Evolutionary conservation across 2,329 filamentous ascomycete species (phyloP).

Genomic region (Thyridium curvatum): DNA sequence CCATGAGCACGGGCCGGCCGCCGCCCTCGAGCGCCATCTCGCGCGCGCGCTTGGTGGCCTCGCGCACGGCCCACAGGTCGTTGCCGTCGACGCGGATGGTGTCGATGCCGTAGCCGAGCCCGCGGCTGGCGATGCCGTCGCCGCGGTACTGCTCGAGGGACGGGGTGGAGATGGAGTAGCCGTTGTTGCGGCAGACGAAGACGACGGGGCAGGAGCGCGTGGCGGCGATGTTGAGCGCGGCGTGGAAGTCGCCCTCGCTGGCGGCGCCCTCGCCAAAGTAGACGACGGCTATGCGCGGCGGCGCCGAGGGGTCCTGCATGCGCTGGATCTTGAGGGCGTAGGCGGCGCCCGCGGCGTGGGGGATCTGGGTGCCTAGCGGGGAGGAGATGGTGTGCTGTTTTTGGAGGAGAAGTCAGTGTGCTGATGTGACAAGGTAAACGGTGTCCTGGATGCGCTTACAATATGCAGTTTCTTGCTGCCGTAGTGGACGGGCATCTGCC

Average conservation of each 20-base stretch:
- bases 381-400: slow-evolving; percentile 68
- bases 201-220: slow-evolving; percentile 70
- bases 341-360: slow-evolving; percentile 71
- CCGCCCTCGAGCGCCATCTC: slow-evolving; percentile 72
- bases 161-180: slow-evolving; percentile 74
- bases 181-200: slow-evolving; percentile 79
- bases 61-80: slow-evolving; percentile 71
- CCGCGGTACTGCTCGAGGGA: slow-evolving; percentile 77
- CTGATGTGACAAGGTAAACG: slow-evolving; percentile 1
- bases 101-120: slow-evolving; percentile 77
- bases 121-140: slow-evolving; percentile 72
- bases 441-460: too few species aligned
- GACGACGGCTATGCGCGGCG: slow-evolving; percentile 60
- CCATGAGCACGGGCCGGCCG: slow-evolving; percentile 79
- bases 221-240: slow-evolving; percentile 73
- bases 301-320: slow-evolving; percentile 53
- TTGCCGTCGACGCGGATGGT: slow-evolving; percentile 79
- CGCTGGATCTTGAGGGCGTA: slow-evolving; percentile 73
- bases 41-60: slow-evolving; percentile 65
- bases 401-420: not conserved
- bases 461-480: slow-evolving; percentile 79
- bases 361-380: slow-evolving; percentile 72
- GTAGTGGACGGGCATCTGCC: slow-evolving; percentile 98
- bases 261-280: slow-evolving; percentile 82
- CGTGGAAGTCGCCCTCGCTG: slow-evolving; percentile 77